Evolutionary conservation across 805 yeast species (phyloP).

Genomic region (Dipodascus geniculatus): DNA sequence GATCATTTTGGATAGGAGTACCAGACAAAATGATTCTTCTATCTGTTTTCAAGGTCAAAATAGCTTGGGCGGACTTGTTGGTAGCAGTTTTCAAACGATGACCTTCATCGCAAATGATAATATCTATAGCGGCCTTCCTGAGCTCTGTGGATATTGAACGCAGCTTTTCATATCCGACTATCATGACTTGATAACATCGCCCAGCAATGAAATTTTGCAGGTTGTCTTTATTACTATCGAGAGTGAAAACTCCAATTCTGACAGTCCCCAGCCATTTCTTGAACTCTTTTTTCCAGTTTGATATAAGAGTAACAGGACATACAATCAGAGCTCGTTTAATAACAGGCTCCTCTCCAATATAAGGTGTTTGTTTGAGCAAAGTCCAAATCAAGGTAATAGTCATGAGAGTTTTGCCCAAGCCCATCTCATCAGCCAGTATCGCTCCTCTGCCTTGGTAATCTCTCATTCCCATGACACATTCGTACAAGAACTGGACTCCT

Average conservation of each 20-base stretch:
- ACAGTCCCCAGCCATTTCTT: slow-evolving; percentile 72
- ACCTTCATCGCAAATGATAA: slow-evolving; percentile 90
- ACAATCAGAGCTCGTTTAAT: slow-evolving; percentile 60
- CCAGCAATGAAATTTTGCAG: slow-evolving; percentile 52
- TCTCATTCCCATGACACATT: slow-evolving; percentile 65
- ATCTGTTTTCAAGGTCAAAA: slow-evolving; percentile 42
- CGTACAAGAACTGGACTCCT: slow-evolving; percentile 73
- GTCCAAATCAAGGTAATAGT: slow-evolving; percentile 82
- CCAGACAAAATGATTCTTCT: slow-evolving; percentile 67
- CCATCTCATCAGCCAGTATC: slow-evolving; percentile 94
- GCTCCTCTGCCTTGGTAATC: slow-evolving; percentile 50
- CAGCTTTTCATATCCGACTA: slow-evolving; percentile 82
- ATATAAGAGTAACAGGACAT: slow-evolving; percentile 83
- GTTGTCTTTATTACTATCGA: slow-evolving; percentile 43
- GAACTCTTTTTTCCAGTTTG: slow-evolving; percentile 84
- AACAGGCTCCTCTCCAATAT: slow-evolving; percentile 26
- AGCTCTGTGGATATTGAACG: slow-evolving; percentile 35
- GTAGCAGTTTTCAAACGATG: slow-evolving; percentile 71
- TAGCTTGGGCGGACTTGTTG: slow-evolving; percentile 57
- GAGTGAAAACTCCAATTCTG: slow-evolving; percentile 53
- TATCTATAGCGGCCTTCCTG: slow-evolving; percentile 35
- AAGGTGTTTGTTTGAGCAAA: slow-evolving; percentile 35
- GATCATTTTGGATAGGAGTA: slow-evolving; percentile 89
- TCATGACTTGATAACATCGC: slow-evolving; percentile 67
- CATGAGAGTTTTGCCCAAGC: slow-evolving; percentile 81